Percentiles rank a stretch among this genome's conserved stretches.
Evolutionary conservation across 2,329 filamentous ascomycete species (phyloP).

Genomic region (Amylocarpus encephaloides): DNA sequence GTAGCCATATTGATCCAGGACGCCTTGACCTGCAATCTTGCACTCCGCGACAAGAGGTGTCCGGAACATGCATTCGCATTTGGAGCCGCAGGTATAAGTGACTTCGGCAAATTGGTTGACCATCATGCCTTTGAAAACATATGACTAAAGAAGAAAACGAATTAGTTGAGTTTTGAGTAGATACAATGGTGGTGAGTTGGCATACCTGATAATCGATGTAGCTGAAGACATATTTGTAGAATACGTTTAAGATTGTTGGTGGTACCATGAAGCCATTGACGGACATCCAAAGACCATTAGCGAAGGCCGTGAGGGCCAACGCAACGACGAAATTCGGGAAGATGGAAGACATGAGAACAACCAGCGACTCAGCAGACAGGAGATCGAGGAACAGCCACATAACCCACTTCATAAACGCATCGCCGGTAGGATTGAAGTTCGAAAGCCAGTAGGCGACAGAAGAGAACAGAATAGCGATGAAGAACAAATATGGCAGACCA

Average conservation of each 20-base stretch:
- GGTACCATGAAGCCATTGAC: constrained; percentile 78
- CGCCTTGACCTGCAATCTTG: constrained; percentile 62
- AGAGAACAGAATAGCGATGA: constrained; percentile 71
- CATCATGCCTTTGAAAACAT: constrained; percentile 92
- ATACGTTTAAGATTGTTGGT: constrained; percentile 66
- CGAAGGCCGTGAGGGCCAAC: constrained; percentile 74
- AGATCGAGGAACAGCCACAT: constrained; percentile 84
- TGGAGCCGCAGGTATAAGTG: constrained; percentile 51
- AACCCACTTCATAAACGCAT: constrained; percentile 69
- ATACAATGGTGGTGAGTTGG: constrained; percentile 17
- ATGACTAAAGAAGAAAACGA: constrained; percentile 35
- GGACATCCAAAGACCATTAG: constrained; percentile 86
- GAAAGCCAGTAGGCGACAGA: constrained; percentile 72
- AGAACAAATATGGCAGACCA: constrained; percentile 72
- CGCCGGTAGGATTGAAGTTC: constrained; percentile 61
- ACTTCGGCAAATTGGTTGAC: constrained; percentile 72
- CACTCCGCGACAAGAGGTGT: constrained; percentile 58
- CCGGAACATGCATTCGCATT: constrained; percentile 60
- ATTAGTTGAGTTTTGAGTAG: not conserved
- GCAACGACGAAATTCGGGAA: constrained; percentile 76
- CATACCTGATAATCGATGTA: constrained; percentile 75
- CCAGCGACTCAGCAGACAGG: constrained; percentile 73
- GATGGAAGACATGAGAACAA: constrained; percentile 67
- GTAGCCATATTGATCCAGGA: constrained; percentile 67
- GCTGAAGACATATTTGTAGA: constrained; percentile 82